These are phyloP conservation scores for Acer campestre DNA, from an alignment of 345 rosid genomes.

Conservation along the genomic window DNA sequence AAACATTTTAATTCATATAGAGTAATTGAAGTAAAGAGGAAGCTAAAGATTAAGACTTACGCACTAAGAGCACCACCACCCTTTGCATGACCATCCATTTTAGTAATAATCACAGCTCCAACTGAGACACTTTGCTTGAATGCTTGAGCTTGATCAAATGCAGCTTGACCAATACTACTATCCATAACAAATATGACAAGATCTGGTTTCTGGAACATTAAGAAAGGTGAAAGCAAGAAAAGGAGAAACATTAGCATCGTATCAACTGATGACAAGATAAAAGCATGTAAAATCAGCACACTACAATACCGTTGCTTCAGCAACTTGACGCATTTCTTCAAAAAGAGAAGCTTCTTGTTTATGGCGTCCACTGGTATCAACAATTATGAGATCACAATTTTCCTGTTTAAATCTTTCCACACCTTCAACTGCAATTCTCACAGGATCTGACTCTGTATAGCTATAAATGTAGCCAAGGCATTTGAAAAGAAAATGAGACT, in stretches of 20 bases:
- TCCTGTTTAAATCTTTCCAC: slow-evolving; percentile 90
- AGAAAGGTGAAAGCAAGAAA: not conserved
- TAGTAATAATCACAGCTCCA: slow-evolving; percentile 92
- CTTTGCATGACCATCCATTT: slow-evolving; percentile 99
- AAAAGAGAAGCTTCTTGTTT: slow-evolving; percentile 95
- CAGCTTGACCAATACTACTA: slow-evolving; percentile 97
- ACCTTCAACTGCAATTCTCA: slow-evolving; percentile 91
- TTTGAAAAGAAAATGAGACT: not conserved
- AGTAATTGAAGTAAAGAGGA: not conserved
- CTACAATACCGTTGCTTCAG: slow-evolving; percentile 81
- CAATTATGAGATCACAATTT: slow-evolving; percentile 89
- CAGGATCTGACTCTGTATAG: slow-evolving; percentile 94
- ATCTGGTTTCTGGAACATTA: slow-evolving; percentile 77
- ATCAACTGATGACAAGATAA: not conserved
- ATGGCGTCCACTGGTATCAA: slow-evolving; percentile 96
- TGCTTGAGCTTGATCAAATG: slow-evolving; percentile 93
- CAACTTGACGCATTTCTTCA: slow-evolving; percentile 98
- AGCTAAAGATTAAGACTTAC: slow-evolving; percentile 47
- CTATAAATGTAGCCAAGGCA: slow-evolving; percentile 39
- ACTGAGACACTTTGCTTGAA: slow-evolving; percentile 89
- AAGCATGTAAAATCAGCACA: slow-evolving; percentile 2
- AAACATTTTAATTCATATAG: not conserved
- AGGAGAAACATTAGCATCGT: slow-evolving; percentile 9
- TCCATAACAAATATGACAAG: slow-evolving; percentile 94
- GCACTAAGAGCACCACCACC: slow-evolving; percentile 99